These are phyloP conservation scores for Mycena chlorophos DNA, from an alignment of 768 basidiomycete species.

Conservation along the genomic window DNA sequence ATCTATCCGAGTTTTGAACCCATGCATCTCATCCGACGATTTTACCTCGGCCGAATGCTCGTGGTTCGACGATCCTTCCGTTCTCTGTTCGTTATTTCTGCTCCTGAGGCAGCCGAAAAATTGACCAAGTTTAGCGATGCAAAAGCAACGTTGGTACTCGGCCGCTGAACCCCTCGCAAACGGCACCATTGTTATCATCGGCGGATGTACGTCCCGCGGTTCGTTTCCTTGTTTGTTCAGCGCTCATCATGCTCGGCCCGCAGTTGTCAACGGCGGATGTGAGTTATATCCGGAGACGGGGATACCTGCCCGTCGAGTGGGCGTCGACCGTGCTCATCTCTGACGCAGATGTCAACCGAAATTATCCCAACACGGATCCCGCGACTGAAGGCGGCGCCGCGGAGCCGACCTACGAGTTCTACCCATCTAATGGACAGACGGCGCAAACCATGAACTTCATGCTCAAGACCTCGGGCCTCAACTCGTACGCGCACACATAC, in stretches of 20 bases:
- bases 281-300: no score
- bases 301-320: background rate
- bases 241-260: conserved; percentile 32
- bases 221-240: background rate
- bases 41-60: conserved; percentile 53
- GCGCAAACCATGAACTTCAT: conserved; percentile 66
- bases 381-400: conserved; percentile 64
- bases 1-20: conserved; percentile 79
- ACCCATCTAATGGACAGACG: conserved; percentile 54
- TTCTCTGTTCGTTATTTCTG: conserved; percentile 34
- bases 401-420: conserved; percentile 84
- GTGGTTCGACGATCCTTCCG: conserved; percentile 69
- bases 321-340: background rate
- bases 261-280: conserved; percentile 72
- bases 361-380: conserved; percentile 69
- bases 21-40: conserved; percentile 57
- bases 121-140: conserved; percentile 43
- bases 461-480: conserved; percentile 70
- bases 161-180: conserved; percentile 59
- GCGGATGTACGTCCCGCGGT: background rate
- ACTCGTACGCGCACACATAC: conserved; percentile 74
- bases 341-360: conserved; percentile 59
- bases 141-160: conserved; percentile 76
- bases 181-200: background rate
- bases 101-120: background rate